Percentiles rank a stretch among this genome's conserved stretches.
Evolutionary conservation across 768 basidiomycete genomes (phyloP).

Genomic region (Suillus brevipes): DNA sequence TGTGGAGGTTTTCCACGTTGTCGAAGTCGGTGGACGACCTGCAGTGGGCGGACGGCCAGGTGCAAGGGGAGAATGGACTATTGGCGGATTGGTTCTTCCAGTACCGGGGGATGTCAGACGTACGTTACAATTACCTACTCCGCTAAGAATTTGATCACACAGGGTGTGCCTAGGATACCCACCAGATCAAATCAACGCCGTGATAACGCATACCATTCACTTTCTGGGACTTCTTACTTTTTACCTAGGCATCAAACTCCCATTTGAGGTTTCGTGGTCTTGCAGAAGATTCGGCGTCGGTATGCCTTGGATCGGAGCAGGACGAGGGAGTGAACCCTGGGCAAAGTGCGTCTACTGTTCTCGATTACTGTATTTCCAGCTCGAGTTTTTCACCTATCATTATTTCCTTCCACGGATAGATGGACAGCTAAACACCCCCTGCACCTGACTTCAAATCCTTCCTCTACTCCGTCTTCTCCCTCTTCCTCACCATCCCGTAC

Average conservation of each 20-base stretch:
- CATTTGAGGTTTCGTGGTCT: conserved; percentile 75
- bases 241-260: conserved; percentile 81
- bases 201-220: conserved; percentile 77
- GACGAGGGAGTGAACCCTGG: conserved; percentile 68
- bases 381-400: background rate
- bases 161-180: conserved; percentile 57
- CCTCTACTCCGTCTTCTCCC: conserved; percentile 32
- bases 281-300: conserved; percentile 72
- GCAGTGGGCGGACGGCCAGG: conserved; percentile 74
- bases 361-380: background rate
- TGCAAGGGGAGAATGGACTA: conserved; percentile 81
- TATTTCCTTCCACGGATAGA: conserved; percentile 32
- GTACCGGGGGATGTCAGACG: conserved; percentile 83
- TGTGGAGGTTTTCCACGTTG: conserved; percentile 82
- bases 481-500: conserved; percentile 17
- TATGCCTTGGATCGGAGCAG: conserved; percentile 73
- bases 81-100: conserved; percentile 75
- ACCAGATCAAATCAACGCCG: conserved; percentile 85
- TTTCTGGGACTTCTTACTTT: conserved; percentile 71
- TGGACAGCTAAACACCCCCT: conserved; percentile 70
- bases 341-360: conserved; percentile 47
- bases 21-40: conserved; percentile 77
- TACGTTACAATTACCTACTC: conserved; percentile 33
- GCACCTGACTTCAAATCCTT: conserved; percentile 53
- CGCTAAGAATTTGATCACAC: background rate